phyloP scores from a whole-genome alignment of 441 rosid species.

The Manihot esculenta region DNA sequence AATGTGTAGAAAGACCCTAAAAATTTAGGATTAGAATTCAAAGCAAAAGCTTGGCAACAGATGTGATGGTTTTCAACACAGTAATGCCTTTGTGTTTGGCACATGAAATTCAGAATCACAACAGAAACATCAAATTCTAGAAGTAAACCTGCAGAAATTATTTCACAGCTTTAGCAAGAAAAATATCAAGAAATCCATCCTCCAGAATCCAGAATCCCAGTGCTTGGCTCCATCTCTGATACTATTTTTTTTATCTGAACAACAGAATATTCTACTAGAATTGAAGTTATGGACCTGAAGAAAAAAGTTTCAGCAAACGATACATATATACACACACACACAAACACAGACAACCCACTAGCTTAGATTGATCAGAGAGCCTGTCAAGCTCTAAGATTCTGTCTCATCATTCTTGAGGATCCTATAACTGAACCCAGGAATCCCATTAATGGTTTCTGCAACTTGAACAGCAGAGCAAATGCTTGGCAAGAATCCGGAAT shows the following conservation, averaged over 20 bases:
- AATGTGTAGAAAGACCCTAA: not conserved
- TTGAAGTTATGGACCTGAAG: not conserved
- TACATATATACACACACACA: too few species aligned
- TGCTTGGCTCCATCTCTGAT: not conserved
- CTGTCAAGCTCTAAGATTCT: slow-evolving; percentile 19
- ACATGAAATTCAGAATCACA: not conserved
- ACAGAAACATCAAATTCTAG: not conserved
- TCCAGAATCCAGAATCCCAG: not conserved
- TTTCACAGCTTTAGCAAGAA: not conserved
- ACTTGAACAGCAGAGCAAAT: slow-evolving; percentile 59
- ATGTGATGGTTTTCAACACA: too few species aligned
- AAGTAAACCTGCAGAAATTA: not conserved
- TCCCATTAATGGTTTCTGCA: slow-evolving; percentile 34
- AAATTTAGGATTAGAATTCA: not conserved
- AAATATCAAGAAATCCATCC: not conserved
- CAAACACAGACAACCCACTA: not conserved
- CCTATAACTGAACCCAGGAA: slow-evolving; percentile 64
- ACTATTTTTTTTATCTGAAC: not conserved
- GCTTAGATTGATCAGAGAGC: not conserved
- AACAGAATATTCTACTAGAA: not conserved
- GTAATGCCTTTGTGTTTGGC: not conserved
- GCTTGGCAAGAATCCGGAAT: slow-evolving; percentile 43
- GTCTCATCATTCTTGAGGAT: slow-evolving; percentile 61
- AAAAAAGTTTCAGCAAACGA: too few species aligned
- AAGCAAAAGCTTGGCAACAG: not conserved